A percentile compares a stretch with the other conserved stretches of the same genome.
Evolutionary conservation across 768 basidiomycete genomes (phyloP).

Genomic region (Chiua virens): DNA sequence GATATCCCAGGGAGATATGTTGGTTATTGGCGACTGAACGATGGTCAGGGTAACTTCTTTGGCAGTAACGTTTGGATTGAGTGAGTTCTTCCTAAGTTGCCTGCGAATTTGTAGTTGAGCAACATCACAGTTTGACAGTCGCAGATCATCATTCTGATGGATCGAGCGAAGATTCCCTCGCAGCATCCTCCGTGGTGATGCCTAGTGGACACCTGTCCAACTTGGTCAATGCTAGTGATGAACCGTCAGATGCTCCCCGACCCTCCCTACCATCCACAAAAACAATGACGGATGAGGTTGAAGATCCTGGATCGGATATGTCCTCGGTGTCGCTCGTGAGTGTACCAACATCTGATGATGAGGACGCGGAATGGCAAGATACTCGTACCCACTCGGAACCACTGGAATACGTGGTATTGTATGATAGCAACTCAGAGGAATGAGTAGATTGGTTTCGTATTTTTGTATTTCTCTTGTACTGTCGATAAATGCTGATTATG

Average conservation of each 20-base stretch:
- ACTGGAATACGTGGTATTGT: slow-evolving; percentile 70
- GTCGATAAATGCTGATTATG: not conserved
- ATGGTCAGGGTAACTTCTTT: slow-evolving; percentile 59
- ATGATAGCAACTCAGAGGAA: slow-evolving; percentile 63
- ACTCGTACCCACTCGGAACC: slow-evolving; percentile 43
- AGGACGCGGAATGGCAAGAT: slow-evolving; percentile 60
- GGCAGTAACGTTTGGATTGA: slow-evolving; percentile 76
- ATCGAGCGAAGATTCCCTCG: slow-evolving; percentile 50
- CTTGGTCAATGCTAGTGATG: slow-evolving; percentile 11
- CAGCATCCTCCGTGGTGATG: slow-evolving; percentile 69
- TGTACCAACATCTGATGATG: slow-evolving; percentile 54
- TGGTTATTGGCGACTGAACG: slow-evolving; percentile 73
- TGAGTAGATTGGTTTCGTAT: slow-evolving; percentile 8
- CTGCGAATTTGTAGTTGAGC: not conserved
- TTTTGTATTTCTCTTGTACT: not conserved
- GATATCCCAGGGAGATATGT: slow-evolving; percentile 71
- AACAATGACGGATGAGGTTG: slow-evolving; percentile 41
- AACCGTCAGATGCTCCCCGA: slow-evolving; percentile 5
- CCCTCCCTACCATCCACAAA: slow-evolving; percentile 20
- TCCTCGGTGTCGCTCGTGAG: slow-evolving; percentile 63
- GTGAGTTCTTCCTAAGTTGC: slow-evolving; percentile 44
- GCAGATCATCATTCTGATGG: slow-evolving; percentile 44
- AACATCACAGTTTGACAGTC: slow-evolving; percentile 59
- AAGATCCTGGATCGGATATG: slow-evolving; percentile 36
- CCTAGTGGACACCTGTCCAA: slow-evolving; percentile 38